These are phyloP conservation scores for Fusarium buharicum DNA, from an alignment of 2,329 filamentous ascomycete genomes.

Conservation along the genomic window DNA sequence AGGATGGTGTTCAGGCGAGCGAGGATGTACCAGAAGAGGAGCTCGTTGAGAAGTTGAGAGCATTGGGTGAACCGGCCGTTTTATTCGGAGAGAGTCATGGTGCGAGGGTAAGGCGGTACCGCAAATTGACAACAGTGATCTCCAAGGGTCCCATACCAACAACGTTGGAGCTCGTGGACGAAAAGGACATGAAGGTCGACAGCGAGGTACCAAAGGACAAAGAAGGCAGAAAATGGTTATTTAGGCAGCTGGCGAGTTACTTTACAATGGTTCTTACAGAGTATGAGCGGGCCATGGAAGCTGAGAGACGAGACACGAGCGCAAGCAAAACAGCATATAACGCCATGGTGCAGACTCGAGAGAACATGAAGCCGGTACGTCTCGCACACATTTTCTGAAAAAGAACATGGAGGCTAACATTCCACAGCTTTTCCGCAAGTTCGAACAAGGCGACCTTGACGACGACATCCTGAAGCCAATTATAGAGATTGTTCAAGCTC, in stretches of 20 bases:
- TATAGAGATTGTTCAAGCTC: conserved; percentile 89
- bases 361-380: conserved; percentile 82
- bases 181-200: conserved; percentile 88
- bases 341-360: conserved; percentile 86
- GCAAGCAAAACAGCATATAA: conserved; percentile 83
- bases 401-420: conserved; percentile 8
- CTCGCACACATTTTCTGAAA: neutral
- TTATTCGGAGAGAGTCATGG: conserved; percentile 86
- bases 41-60: conserved; percentile 73
- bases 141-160: conserved; percentile 87
- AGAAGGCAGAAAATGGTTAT: conserved; percentile 76
- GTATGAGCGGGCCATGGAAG: conserved; percentile 83
- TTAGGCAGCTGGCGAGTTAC: conserved; percentile 90
- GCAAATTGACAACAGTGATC: conserved; percentile 69
- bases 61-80: conserved; percentile 75
- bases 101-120: conserved; percentile 75
- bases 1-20: conserved; percentile 56
- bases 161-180: conserved; percentile 79
- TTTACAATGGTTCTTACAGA: conserved; percentile 95
- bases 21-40: conserved; percentile 78
- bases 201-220: conserved; percentile 70
- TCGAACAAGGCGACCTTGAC: conserved; percentile 84
- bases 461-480: conserved; percentile 83
- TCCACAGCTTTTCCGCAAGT: conserved; percentile 80
- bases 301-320: conserved; percentile 70